Evolutionary conservation across 2,329 filamentous ascomycete genomes (phyloP).

Genomic region (Tolypocladium cylindrosporum): DNA sequence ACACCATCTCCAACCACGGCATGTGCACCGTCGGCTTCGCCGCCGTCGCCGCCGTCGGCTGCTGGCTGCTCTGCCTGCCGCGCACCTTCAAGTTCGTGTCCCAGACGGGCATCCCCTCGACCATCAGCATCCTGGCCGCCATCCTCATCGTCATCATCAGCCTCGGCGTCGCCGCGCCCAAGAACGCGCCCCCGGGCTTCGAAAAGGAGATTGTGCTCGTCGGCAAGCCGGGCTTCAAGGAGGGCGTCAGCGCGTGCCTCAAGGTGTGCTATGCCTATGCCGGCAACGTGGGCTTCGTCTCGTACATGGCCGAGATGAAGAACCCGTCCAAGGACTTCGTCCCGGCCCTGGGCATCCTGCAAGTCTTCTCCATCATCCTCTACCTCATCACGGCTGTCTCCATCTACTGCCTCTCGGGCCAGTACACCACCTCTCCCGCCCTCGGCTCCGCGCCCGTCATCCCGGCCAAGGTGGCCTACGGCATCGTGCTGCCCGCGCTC

Average conservation of each 20-base stretch:
- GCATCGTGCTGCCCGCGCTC: conserved; percentile 18
- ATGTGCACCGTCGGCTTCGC: conserved; percentile 59
- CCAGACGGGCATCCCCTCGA: conserved; percentile 20
- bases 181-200: conserved; percentile 15
- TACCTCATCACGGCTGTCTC: conserved; percentile 21
- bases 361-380: conserved; percentile 20
- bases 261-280: conserved; percentile 26
- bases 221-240: conserved; percentile 18
- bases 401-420: conserved; percentile 21
- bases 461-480: conserved; percentile 22
- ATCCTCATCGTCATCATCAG: conserved; percentile 26
- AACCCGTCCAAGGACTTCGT: conserved; percentile 22
- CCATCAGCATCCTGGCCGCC: conserved; percentile 22
- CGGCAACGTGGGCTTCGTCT: conserved; percentile 26
- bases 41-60: conserved; percentile 50
- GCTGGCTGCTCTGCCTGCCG: conserved; percentile 54
- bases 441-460: conserved; percentile 21
- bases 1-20: conserved; percentile 52
- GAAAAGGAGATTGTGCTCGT: conserved; percentile 18
- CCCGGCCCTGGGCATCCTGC: conserved; percentile 18
- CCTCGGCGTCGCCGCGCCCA: conserved; percentile 20
- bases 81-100: conserved; percentile 46
- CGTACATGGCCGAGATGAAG: conserved; percentile 25
- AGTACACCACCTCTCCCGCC: conserved; percentile 21
- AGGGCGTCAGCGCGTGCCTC: conserved; percentile 21